Evolutionary conservation across 768 basidiomycete species (phyloP).

Genomic region (Butyriboletus loyo): DNA sequence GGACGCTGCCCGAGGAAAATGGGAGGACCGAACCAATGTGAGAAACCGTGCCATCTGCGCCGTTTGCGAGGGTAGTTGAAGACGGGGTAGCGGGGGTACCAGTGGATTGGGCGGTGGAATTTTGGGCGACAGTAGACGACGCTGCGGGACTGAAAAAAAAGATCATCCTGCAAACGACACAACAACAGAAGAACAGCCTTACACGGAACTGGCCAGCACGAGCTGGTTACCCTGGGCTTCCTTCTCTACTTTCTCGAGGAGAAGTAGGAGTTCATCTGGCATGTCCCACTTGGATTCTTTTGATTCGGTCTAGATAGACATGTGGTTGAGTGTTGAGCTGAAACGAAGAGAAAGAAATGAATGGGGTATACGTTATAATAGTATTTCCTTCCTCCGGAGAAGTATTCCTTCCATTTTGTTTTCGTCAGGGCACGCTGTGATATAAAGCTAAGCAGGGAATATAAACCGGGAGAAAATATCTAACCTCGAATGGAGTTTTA

Average conservation of each 20-base stretch:
- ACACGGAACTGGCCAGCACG: conserved; percentile 32
- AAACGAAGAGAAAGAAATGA: background rate
- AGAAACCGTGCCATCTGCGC: conserved; percentile 41
- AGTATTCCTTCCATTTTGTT: conserved; percentile 97
- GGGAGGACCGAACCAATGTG: conserved; percentile 59
- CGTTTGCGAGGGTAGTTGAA: conserved; percentile 46
- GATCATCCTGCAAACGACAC: conserved; percentile 2
- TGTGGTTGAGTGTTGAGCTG: background rate
- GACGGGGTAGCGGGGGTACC: conserved; percentile 37
- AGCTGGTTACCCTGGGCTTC: conserved; percentile 46
- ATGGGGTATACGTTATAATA: conserved; percentile 70
- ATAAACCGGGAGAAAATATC: conserved; percentile 8
- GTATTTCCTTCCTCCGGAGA: conserved; percentile 86
- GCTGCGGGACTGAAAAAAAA: conserved; percentile 26
- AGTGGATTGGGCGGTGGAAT: conserved; percentile 42
- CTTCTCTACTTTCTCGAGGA: conserved; percentile 84
- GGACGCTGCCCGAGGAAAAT: conserved; percentile 53
- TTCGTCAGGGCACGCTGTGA: conserved; percentile 77
- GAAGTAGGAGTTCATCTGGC: conserved; percentile 86
- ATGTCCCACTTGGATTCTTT: conserved; percentile 99
- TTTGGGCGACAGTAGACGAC: conserved; percentile 43
- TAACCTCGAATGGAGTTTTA: conserved; percentile 89
- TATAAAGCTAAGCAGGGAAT: conserved; percentile 6
- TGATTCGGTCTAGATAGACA: conserved; percentile 57
- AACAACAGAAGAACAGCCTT: conserved; percentile 3